A percentile compares a stretch with the other conserved stretches of the same genome.
Conservation (phyloP, 2,329 filamentous ascomycete genomes). For the Cadophora luteo-olivacea region DNA sequence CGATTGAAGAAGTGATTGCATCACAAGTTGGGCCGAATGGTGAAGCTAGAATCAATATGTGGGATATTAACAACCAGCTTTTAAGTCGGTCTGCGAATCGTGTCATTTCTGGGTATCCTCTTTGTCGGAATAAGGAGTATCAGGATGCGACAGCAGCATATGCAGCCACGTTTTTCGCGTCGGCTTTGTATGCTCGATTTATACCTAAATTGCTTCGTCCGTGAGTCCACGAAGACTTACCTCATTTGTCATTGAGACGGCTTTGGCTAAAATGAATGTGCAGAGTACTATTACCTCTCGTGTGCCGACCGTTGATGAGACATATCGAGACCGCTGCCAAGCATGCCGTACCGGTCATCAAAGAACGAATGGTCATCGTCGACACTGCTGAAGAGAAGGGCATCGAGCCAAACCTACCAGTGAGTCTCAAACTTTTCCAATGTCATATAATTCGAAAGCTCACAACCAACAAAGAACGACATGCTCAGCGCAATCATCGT, state of each 20-base stretch:
- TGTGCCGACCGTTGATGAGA: conserved; percentile 9
- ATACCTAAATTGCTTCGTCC: neutral
- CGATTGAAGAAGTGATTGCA: neutral
- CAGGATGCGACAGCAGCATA: conserved; percentile 4
- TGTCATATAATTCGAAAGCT: too few relatives aligned
- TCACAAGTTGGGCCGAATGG: conserved; percentile 1
- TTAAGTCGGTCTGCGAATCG: conserved; percentile 13
- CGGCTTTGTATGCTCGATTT: conserved; percentile 4
- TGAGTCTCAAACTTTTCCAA: neutral
- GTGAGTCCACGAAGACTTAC: neutral
- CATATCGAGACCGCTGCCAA: conserved; percentile 3
- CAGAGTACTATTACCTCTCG: neutral
- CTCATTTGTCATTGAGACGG: neutral
- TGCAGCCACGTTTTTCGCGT: conserved; percentile 10
- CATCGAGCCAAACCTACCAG: neutral
- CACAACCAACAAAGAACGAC: neutral
- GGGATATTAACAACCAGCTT: conserved; percentile 10
- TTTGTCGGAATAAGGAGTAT: conserved; percentile 6
- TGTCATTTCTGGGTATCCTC: conserved; percentile 6
- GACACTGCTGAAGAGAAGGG: conserved; percentile 1
- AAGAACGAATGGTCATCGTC: conserved; percentile 8
- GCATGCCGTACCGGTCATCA: conserved; percentile 2
- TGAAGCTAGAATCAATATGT: conserved; percentile 10
- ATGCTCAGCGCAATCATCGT: conserved; percentile 14
- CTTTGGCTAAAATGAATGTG: neutral